These are phyloP conservation scores for Monosporascus sp. DNA, from an alignment of 2,329 filamentous ascomycete genomes.

Conservation along the genomic window DNA sequence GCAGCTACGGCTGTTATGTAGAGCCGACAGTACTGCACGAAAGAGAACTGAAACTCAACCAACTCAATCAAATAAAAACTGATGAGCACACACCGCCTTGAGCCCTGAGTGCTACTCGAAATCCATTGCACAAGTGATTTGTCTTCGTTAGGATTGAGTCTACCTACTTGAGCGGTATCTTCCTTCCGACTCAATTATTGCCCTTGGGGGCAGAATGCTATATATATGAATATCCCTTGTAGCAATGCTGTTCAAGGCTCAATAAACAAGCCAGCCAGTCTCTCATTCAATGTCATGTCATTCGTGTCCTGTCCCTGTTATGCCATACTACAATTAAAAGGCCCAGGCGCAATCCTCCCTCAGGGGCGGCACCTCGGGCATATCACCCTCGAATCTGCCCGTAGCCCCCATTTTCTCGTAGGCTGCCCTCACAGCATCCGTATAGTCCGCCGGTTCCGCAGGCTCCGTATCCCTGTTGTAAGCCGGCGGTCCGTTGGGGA, in stretches of 20 bases:
- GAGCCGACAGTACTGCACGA: not conserved
- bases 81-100: not conserved
- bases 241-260: too few species aligned
- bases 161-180: not conserved
- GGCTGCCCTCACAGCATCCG: conserved; percentile 52
- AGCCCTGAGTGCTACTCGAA: not conserved
- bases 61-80: not conserved
- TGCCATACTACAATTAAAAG: conserved; percentile 43
- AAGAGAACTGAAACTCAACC: not conserved
- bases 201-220: too few species aligned
- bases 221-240: too few species aligned
- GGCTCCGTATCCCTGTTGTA: conserved; percentile 61
- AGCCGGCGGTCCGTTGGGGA: conserved; percentile 62
- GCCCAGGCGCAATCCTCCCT: conserved; percentile 71
- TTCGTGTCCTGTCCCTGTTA: not conserved
- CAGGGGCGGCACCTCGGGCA: conserved; percentile 75
- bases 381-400: conserved; percentile 65
- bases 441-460: conserved; percentile 44
- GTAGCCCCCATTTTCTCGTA: conserved; percentile 62
- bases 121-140: not conserved
- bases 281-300: conserved; percentile 4
- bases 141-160: not conserved
- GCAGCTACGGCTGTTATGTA: not conserved
- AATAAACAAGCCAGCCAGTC: not conserved
- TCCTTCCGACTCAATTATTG: too few species aligned